Percentiles rank a stretch among this genome's conserved stretches.
Evolutionary conservation across 192 early-diverging fungal genomes (phyloP).

Genomic region (Entomortierella chlamydospora): DNA sequence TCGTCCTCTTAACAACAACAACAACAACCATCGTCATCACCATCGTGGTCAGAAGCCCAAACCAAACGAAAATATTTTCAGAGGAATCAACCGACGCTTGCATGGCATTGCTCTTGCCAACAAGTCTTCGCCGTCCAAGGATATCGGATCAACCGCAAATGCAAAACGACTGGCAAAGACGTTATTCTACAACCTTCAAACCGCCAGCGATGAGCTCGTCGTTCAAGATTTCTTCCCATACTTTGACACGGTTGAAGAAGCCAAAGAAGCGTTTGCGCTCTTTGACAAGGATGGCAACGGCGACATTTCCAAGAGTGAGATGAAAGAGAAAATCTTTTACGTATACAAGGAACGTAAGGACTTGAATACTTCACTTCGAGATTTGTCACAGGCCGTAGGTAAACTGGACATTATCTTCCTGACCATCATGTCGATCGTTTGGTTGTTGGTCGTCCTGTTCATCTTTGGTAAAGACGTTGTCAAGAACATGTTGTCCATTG

Average conservation of each 20-base stretch:
- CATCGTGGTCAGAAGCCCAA: neutral
- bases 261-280: constrained; percentile 80
- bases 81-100: constrained; percentile 43
- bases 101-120: constrained; percentile 44
- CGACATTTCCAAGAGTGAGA: constrained; percentile 84
- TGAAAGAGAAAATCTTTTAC: constrained; percentile 80
- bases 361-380: constrained; percentile 74
- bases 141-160: constrained; percentile 52
- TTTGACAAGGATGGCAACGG: constrained; percentile 93
- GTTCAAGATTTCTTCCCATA: constrained; percentile 80
- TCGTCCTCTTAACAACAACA: neutral
- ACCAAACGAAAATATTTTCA: constrained; percentile 41
- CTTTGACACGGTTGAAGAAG: constrained; percentile 78
- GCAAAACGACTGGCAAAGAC: constrained; percentile 51
- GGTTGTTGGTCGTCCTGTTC: constrained; percentile 42
- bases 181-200: constrained; percentile 36
- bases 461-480: constrained; percentile 53
- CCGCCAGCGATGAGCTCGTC: constrained; percentile 65
- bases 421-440: constrained; percentile 62
- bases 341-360: constrained; percentile 87
- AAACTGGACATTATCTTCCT: constrained; percentile 77
- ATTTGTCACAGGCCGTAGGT: constrained; percentile 87
- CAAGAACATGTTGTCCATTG: constrained; percentile 53
- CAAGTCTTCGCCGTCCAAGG: constrained; percentile 38
- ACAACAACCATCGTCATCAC: neutral